Percentiles rank a stretch among this genome's conserved stretches.
phyloP scores from a whole-genome alignment of 768 basidiomycete genomes.

The Auriscalpium orientale region DNA sequence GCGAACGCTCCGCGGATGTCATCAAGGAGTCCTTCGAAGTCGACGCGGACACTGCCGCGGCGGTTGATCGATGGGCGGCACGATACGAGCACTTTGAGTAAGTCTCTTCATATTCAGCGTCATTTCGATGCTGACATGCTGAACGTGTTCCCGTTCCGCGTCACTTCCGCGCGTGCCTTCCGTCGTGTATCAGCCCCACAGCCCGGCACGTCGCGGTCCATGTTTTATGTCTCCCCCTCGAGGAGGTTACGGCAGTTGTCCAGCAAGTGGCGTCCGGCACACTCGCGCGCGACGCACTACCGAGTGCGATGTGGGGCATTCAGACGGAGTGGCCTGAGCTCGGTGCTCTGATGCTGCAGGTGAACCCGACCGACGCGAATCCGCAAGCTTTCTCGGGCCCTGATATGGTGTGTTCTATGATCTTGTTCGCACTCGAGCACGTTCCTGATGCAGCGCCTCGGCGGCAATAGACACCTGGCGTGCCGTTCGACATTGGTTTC shows the following conservation, averaged over 20 bases:
- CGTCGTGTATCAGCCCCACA: background rate
- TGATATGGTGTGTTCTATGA: slow-evolving; percentile 5
- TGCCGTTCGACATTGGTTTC: slow-evolving; percentile 6
- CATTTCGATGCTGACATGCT: background rate
- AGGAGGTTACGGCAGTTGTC: slow-evolving; percentile 2
- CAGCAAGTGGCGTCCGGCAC: background rate
- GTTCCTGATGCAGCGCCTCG: no score
- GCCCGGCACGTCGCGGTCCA: slow-evolving; percentile 8
- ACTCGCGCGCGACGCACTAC: slow-evolving; percentile 6
- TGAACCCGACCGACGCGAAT: slow-evolving; percentile 4
- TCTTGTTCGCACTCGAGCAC: no score
- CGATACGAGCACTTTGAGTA: slow-evolving; percentile 7
- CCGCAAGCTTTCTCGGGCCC: slow-evolving; percentile 6
- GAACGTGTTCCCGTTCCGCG: no score
- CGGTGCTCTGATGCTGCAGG: slow-evolving; percentile 4
- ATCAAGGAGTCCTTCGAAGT: slow-evolving; percentile 3
- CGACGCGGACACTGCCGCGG: slow-evolving; percentile 5
- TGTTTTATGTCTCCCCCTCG: slow-evolving; percentile 4
- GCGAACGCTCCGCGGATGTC: slow-evolving; percentile 4
- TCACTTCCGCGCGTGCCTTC: background rate
- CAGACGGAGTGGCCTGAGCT: slow-evolving; percentile 10
- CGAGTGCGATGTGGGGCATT: slow-evolving; percentile 3
- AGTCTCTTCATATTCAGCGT: background rate
- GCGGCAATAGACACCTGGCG: background rate
- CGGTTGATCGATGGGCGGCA: slow-evolving; percentile 7